Evolutionary conservation across 768 basidiomycete genomes (phyloP).

Genomic region (Calocera viscosa): DNA sequence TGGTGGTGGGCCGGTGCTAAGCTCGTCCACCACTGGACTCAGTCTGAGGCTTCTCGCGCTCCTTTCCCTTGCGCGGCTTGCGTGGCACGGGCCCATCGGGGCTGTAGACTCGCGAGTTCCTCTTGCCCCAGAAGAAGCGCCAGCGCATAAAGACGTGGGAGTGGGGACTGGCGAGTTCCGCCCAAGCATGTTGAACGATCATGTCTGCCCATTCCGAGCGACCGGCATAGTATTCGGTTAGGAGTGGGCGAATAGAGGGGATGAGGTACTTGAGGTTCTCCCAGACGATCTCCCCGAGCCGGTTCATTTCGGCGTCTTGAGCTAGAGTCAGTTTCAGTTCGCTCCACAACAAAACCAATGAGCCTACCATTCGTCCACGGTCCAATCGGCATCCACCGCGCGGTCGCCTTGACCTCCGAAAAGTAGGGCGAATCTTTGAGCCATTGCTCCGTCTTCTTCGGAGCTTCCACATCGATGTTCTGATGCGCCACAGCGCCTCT

Average conservation of each 20-base stretch:
- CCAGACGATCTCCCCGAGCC: background rate
- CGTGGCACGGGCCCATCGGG: background rate
- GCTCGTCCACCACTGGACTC: background rate
- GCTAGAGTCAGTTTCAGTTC: background rate
- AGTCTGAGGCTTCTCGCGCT: background rate
- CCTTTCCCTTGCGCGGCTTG: background rate
- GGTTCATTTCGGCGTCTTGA: background rate
- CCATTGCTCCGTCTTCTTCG: slow-evolving; percentile 2
- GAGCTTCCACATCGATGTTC: background rate
- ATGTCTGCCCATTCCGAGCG: background rate
- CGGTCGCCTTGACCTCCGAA: background rate
- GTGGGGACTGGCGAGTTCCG: background rate
- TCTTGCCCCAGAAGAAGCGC: background rate
- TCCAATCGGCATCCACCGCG: background rate
- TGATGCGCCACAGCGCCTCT: background rate
- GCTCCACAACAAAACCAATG: background rate
- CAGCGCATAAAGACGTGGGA: slow-evolving; percentile 6
- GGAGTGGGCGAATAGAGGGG: background rate
- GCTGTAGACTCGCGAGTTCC: background rate
- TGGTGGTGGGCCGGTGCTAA: background rate
- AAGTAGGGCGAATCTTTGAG: slow-evolving; percentile 3
- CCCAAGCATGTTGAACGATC: slow-evolving; percentile 1
- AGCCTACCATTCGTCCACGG: background rate
- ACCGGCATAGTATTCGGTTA: background rate
- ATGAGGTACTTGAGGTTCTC: slow-evolving; percentile 7